Evolutionary conservation across 345 rosid species (phyloP), one percentile per base, ranked within the genome.

Genomic region (Syzygium grande): DNA sequence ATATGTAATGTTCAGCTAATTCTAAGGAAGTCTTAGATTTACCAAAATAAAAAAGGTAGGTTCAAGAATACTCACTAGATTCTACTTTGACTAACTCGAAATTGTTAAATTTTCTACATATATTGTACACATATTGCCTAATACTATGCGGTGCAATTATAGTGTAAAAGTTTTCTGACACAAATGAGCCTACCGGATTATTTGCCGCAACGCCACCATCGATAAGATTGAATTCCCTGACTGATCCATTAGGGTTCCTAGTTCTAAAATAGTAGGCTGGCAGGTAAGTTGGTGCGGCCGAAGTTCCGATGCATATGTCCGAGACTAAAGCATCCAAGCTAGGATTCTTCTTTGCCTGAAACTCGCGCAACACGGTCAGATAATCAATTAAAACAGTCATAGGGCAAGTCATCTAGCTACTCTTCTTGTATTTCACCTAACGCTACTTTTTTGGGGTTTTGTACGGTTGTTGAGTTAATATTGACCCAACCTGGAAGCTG

Each of bases 151-250:
- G 80, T 38, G 80, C 49, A 25, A 25, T 38, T 19, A 38, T 73
- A 38, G 80, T 1, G 7, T 49, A 41, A 73, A 19, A 34, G 7
- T 73, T 73, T 38, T 73, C 80, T 19, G 80, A 73, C 19, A 13
- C 51, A 54, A 54, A 52, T 9, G 6, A 53, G 59, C 21, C 38
- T 84, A 87, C 89, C 78, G 88, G 98, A 87, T 95, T 94, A 85
- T 95, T 95, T 30, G 98, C 99, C 11, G 97, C 98, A 22, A 96
- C 92, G 58, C 99, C 97, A 1, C 97, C 97, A 34, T 96, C 99
- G 19, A 95, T 90, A 46, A 95, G 98, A 88, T 96, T 89, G 91
- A 91, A 96, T 38, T 88, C 90, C 87, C 85, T 92, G 13, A 88
- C 87, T 23, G 88, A 87, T 51, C 95, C 95, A 0, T 21, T 79